These are phyloP conservation scores for Aspergillus clavatus DNA, from an alignment of 2,329 filamentous ascomycete genomes.

Conservation along the genomic window DNA sequence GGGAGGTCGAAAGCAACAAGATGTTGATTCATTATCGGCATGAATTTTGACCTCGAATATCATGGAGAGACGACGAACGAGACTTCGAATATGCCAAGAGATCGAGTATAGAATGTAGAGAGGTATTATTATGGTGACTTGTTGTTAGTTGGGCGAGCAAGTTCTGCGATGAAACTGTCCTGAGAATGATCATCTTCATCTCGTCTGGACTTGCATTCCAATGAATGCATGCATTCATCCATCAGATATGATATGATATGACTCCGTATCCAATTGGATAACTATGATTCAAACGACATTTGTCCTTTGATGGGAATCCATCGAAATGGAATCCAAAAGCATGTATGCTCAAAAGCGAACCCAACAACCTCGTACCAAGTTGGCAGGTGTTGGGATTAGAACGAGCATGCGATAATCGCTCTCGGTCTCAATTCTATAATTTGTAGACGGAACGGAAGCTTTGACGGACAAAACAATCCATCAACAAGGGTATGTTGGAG, in stretches of 20 bases:
- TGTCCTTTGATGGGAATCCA: background rate
- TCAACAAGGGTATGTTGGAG: conserved; percentile 45
- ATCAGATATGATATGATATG: no score
- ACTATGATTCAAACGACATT: background rate
- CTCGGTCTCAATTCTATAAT: conserved; percentile 42
- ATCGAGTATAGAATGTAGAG: background rate
- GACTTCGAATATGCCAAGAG: conserved; percentile 42
- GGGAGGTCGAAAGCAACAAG: conserved; percentile 28
- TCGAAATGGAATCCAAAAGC: background rate
- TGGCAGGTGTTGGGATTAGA: conserved; percentile 40
- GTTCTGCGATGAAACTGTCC: background rate
- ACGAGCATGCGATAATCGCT: conserved; percentile 35
- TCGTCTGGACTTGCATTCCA: background rate
- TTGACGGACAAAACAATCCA: conserved; percentile 19
- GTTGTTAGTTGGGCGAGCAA: conserved; percentile 6
- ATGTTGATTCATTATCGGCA: conserved; percentile 37
- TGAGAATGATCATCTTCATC: conserved; percentile 12
- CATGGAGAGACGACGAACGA: conserved; percentile 39
- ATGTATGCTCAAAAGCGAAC: conserved; percentile 46
- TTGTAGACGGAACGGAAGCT: conserved; percentile 35
- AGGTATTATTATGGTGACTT: background rate
- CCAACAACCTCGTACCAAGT: conserved; percentile 30
- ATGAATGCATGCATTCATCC: background rate
- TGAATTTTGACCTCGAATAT: conserved; percentile 44
- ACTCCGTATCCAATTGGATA: no score